phyloP scores from a whole-genome alignment of 202 grass and related monocot species.

The Schoenoplectus tabernaemontani region DNA sequence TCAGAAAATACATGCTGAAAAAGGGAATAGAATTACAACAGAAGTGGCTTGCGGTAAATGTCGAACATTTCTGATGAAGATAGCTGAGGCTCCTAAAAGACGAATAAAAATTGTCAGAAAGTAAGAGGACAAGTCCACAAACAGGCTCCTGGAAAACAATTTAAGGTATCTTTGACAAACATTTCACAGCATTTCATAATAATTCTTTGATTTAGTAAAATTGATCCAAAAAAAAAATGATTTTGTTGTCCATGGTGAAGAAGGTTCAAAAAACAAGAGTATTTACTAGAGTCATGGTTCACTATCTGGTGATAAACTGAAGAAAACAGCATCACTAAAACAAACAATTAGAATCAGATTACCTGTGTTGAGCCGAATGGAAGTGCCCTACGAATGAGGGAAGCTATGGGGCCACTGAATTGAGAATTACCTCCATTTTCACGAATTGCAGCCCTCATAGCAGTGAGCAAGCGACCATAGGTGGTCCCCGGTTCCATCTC shows the following conservation, averaged over 20 bases:
- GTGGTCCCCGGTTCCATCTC: conserved; percentile 49
- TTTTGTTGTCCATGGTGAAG: background rate
- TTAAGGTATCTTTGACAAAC: too few species aligned
- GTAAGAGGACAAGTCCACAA: too few species aligned
- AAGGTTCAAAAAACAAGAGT: background rate
- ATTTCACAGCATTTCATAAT: too few species aligned
- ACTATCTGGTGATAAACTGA: background rate
- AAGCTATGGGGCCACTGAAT: conserved; percentile 52
- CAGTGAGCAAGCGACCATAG: conserved; percentile 59
- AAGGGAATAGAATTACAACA: conserved; percentile 35
- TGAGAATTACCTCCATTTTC: conserved; percentile 23
- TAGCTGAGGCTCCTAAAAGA: conserved; percentile 73
- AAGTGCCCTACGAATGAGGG: conserved; percentile 53
- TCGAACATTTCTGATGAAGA: conserved; percentile 75
- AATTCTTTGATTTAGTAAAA: too few species aligned
- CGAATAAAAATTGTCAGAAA: background rate
- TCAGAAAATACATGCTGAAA: background rate
- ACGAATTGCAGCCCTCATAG: conserved; percentile 63
- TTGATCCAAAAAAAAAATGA: too few species aligned
- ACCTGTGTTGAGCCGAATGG: conserved; percentile 63
- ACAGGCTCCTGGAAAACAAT: too few species aligned
- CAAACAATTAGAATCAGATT: conserved; percentile 6
- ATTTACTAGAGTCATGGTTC: background rate
- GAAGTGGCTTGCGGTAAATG: conserved; percentile 72
- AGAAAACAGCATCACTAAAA: background rate